Evolutionary conservation across 768 basidiomycete genomes (phyloP), one percentile per base, ranked within the genome.

Genomic region (Exsudoporus frostii): DNA sequence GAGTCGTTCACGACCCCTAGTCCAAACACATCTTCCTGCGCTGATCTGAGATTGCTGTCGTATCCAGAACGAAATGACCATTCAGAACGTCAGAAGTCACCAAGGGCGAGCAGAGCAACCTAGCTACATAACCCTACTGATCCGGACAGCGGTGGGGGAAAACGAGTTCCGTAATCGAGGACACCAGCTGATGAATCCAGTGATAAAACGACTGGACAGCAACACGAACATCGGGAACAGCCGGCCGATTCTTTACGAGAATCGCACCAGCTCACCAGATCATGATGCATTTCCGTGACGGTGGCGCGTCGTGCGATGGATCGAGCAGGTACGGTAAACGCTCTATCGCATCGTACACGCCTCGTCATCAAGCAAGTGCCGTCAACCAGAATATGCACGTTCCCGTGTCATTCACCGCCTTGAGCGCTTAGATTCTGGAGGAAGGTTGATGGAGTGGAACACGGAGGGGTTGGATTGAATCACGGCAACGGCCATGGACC

Each of bases 41-140:
- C 40, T 55, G 50, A 66, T 60, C 64, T 57, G 25, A 64, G 61
- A 64, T 64, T 56, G 44, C 30, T 50, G 39, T 51, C 9, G 19
- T 48, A 32, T 34, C 46, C 33, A 30, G 40, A 55, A 55, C 39
- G 22, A 20, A 20, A 48, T 15, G 41, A 30, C 17, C 19, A 24
- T 40, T 40, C 24, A 53, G 51, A 60, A 56, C 22, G 43, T 22
- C 48, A 38, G 50, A 66, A 57, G 52, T 51, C 52, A 39, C 50
- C 50, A 59, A 47, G 48, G 55, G 33, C 24, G 9, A 41, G 25
- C 34, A 53, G 27, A 49, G 54, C 42, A 45, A 55, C 45, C 34
- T 27, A 37, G 47, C 45, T 22, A 27, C 50, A 45, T 46, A 48
- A 33, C 39, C 63, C 53, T 55, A 55, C 53, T 57, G 55, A 67